phyloP scores from a whole-genome alignment of 257 asterid genomes.

The Eucommia ulmoides region DNA sequence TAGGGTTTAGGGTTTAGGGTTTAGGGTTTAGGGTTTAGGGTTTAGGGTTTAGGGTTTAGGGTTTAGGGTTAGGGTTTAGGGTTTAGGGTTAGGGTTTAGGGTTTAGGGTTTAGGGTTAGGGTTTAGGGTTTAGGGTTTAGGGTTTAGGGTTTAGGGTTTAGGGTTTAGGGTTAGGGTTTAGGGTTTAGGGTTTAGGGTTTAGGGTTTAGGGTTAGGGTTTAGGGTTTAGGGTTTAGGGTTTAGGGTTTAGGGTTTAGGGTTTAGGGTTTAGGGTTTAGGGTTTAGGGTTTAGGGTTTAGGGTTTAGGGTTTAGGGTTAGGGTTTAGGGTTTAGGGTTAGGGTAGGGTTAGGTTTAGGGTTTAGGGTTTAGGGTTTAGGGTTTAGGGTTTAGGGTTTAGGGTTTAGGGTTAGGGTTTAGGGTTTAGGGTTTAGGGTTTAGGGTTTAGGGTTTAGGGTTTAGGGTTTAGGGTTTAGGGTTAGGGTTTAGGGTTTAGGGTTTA shows the following conservation, averaged over 20 bases:
- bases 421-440: conserved; percentile 9
- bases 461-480: conserved; percentile 12
- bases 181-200: conserved; percentile 8
- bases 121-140: conserved; percentile 4
- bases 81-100: conserved; percentile 5
- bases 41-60: conserved; percentile 5
- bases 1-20: conserved; percentile 6
- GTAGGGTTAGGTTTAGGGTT: background rate
- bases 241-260: conserved; percentile 1
- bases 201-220: conserved; percentile 5
- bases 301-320: conserved; percentile 5
- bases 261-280: conserved; percentile 7
- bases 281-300: conserved; percentile 7
- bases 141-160: conserved; percentile 7
- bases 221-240: background rate
- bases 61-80: conserved; percentile 2
- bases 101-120: conserved; percentile 6
- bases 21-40: conserved; percentile 6
- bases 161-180: conserved; percentile 11
- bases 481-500: conserved; percentile 11
- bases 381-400: conserved; percentile 5
- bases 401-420: conserved; percentile 8
- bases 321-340: conserved; percentile 2
- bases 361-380: conserved; percentile 1
- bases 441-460: conserved; percentile 12